Evolutionary conservation across 495 filamentous ascomycete species (phyloP).

Genomic region (Aspergillus hancockii): DNA sequence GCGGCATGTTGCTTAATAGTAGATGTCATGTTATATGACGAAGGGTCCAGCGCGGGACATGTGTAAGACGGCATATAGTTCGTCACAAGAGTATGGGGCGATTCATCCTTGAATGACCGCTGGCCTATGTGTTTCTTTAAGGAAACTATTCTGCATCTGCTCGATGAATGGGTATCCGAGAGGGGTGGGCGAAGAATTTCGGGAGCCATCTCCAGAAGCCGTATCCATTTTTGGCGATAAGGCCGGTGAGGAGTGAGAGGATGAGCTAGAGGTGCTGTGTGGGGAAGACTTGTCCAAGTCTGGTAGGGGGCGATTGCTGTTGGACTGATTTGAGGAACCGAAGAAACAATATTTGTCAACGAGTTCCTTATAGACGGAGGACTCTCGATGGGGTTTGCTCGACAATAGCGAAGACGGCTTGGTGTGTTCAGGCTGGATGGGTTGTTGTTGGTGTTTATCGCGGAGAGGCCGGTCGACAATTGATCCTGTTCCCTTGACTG

Average conservation of each 20-base stretch:
- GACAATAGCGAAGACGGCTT: constrained; percentile 52
- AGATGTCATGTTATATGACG: constrained; percentile 2
- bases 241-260: constrained; percentile 28
- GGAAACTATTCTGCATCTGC: constrained; percentile 39
- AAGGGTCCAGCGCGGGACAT: constrained; percentile 16
- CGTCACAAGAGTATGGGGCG: constrained; percentile 8
- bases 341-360: constrained; percentile 86
- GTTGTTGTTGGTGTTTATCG: constrained; percentile 18
- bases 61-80: constrained; percentile 14
- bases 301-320: constrained; percentile 12
- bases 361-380: constrained; percentile 87
- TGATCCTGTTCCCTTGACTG: constrained; percentile 15
- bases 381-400: constrained; percentile 71
- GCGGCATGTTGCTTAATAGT: background rate
- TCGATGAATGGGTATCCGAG: constrained; percentile 44
- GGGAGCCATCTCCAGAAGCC: constrained; percentile 23
- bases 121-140: constrained; percentile 47
- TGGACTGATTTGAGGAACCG: constrained; percentile 18
- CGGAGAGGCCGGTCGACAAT: constrained; percentile 22
- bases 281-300: constrained; percentile 8
- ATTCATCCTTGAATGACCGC: constrained; percentile 49
- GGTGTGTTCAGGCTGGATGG: constrained; percentile 22
- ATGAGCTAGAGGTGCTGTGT: constrained; percentile 24
- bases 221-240: constrained; percentile 21
- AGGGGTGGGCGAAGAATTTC: constrained; percentile 36